Base-by-base conservation (phyloP, 768 basidiomycete genomes). In the Naganishia onofrii region DNA sequence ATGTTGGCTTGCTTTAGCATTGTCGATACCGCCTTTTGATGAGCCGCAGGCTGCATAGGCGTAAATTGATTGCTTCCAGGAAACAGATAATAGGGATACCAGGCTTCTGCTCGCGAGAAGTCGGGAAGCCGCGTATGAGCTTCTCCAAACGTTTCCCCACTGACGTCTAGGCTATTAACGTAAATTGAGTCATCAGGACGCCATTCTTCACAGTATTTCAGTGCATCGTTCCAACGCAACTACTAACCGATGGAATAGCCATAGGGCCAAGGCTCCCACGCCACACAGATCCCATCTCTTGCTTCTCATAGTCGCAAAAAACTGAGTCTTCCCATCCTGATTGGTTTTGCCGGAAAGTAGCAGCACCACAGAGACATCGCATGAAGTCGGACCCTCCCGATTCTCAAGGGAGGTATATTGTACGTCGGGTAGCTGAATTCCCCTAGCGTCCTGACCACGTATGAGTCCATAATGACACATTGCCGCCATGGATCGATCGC, bases 241-340 rank as follows among this genome's bases (percentile, higher is more conserved):
- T 46, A 28, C 60, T 19, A n/a, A 63, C 42, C 60, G 23, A n/a
- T 63, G 29, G 38, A 63, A 63, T 29, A 63, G 10, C 38, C 38
- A 63, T 12, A 63, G 10, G 8, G 36, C 60, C 23, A 63, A 10
- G 5, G 60, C 60, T 1, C 60, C 60, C 23, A 63, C 42, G 2
- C n/a, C n/a, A 44, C 60, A 63, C 38, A 63, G n/a, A 21, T 63
- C 60, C 42, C 60, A 46, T 28, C 26, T 10, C 26, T 46, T 63
- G 38, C 46, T 63, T 2, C 60, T n/a, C 60, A 63, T 63, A 1
- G 38, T 12, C 2, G n/a, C 29, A n/a, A 63, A 26, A 26, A 10
- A 63, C 46, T 63, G 60, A 13, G 38, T 63, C 9, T 63, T 63
- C 13, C 60, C 60, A 13, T 63, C 26, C 26, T 63, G 36, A 29